A percentile compares a stretch with the other conserved stretches of the same genome.
These are phyloP conservation scores for Simplicillium sp. DNA, from an alignment of 2,329 filamentous ascomycete genomes.

Conservation along the genomic window DNA sequence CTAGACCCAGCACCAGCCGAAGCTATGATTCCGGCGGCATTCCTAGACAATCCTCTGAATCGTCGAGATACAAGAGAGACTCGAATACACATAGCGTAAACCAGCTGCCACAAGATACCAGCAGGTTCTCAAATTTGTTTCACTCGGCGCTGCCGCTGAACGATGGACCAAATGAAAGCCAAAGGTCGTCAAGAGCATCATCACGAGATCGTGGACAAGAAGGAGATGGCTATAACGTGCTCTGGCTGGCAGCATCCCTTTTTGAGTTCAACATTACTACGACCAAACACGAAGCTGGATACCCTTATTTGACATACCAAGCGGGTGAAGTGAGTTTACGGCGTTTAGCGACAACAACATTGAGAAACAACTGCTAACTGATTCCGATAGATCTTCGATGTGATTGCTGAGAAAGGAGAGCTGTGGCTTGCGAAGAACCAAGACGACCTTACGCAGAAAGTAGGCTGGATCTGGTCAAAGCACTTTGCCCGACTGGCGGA, in stretches of 20 bases:
- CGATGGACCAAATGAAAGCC: slow-evolving; percentile 49
- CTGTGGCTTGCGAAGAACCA: slow-evolving; percentile 97
- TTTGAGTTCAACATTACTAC: slow-evolving; percentile 97
- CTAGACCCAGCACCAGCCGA: slow-evolving; percentile 49
- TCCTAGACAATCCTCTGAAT: slow-evolving; percentile 43
- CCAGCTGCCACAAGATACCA: slow-evolving; percentile 32
- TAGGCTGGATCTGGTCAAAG: slow-evolving; percentile 99
- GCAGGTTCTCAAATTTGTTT: slow-evolving; percentile 68
- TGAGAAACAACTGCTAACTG: slow-evolving; percentile 1
- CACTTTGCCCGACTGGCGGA: slow-evolving; percentile 72
- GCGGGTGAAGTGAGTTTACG: slow-evolving; percentile 66
- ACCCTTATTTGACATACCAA: slow-evolving; percentile 91
- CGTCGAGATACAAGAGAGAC: slow-evolving; percentile 35
- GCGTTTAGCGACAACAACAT: slow-evolving; percentile 1
- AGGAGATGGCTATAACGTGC: slow-evolving; percentile 55
- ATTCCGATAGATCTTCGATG: slow-evolving; percentile 60
- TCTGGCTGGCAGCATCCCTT: slow-evolving; percentile 87
- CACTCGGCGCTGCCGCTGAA: slow-evolving; percentile 78
- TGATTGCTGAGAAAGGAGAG: slow-evolving; percentile 94
- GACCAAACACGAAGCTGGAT: slow-evolving; percentile 84
- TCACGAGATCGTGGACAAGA: slow-evolving; percentile 46
- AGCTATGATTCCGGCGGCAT: slow-evolving; percentile 46
- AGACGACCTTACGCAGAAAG: slow-evolving; percentile 67
- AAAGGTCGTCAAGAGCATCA: slow-evolving; percentile 47
- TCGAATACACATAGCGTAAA: slow-evolving; percentile 46